A percentile compares a stretch with the other conserved stretches of the same genome.
These are phyloP conservation scores for Debaryomyces robertsiae DNA, from an alignment of 1,139 yeast species.

Conservation along the genomic window DNA sequence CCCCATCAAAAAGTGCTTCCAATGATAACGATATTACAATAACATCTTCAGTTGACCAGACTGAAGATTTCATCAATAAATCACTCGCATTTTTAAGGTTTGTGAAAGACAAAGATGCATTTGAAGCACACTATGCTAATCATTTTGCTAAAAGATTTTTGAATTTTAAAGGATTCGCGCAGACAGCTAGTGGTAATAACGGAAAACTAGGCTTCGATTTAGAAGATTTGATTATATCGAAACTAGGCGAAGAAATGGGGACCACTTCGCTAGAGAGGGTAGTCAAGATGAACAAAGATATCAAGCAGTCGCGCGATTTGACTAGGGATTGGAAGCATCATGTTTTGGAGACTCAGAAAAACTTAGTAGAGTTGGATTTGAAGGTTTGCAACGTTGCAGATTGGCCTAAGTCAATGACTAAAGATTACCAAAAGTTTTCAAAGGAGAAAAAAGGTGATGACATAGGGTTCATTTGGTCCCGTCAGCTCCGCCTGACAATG, in stretches of 20 bases:
- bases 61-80: slow-evolving; percentile 56
- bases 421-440: slow-evolving; percentile 56
- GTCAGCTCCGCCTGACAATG: slow-evolving; percentile 39
- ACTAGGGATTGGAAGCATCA: slow-evolving; percentile 53
- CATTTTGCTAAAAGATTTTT: slow-evolving; percentile 87
- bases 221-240: slow-evolving; percentile 71
- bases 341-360: slow-evolving; percentile 22
- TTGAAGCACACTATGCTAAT: slow-evolving; percentile 83
- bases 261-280: slow-evolving; percentile 76
- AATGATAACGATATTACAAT: slow-evolving; percentile 14
- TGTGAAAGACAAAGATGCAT: slow-evolving; percentile 82
- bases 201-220: slow-evolving; percentile 51
- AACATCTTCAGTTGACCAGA: slow-evolving; percentile 50
- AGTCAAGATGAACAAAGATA: slow-evolving; percentile 89
- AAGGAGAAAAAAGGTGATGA: slow-evolving; percentile 35
- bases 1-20: slow-evolving; percentile 17
- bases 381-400: slow-evolving; percentile 56
- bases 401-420: slow-evolving; percentile 56
- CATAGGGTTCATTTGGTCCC: slow-evolving; percentile 55
- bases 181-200: slow-evolving; percentile 16
- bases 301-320: slow-evolving; percentile 64
- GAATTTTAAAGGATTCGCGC: slow-evolving; percentile 40
- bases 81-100: slow-evolving; percentile 66
- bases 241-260: slow-evolving; percentile 78
- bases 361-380: slow-evolving; percentile 46